phyloP scores from a whole-genome alignment of 176 grass and related monocot genomes.

The Miscanthus lutarioriparius region DNA sequence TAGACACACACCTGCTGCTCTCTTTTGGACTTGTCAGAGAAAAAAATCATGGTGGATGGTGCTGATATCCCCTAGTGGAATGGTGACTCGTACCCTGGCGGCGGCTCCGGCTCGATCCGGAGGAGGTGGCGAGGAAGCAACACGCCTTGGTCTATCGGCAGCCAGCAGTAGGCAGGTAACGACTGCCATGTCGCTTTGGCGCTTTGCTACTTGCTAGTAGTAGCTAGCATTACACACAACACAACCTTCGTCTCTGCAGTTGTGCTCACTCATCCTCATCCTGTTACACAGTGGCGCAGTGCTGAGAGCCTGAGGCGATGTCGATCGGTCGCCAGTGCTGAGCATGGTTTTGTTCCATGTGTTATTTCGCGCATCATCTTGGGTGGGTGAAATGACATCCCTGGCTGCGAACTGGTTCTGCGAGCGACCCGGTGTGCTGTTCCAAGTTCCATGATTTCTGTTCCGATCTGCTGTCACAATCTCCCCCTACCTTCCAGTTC shows the following conservation, averaged over 20 bases:
- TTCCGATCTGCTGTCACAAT: background rate
- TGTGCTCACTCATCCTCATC: conserved; percentile 8
- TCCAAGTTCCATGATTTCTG: background rate
- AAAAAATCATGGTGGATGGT: conserved; percentile 3
- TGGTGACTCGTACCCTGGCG: conserved; percentile 34
- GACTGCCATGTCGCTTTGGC: background rate
- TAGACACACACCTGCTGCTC: conserved; percentile 34
- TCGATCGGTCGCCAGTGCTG: background rate
- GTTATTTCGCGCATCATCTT: background rate
- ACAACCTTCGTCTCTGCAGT: conserved; percentile 2
- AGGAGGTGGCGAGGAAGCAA: conserved; percentile 17
- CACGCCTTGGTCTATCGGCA: background rate
- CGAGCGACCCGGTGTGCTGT: background rate
- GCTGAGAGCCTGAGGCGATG: too few relatives aligned
- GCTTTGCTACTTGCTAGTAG: conserved; percentile 14
- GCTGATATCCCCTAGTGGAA: conserved; percentile 38
- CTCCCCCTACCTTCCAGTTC: background rate
- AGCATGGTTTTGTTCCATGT: background rate
- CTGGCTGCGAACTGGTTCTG: conserved; percentile 4
- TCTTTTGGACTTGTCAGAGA: background rate
- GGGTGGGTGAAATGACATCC: background rate
- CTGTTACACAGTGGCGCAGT: background rate
- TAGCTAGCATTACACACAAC: background rate
- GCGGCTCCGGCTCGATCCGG: conserved; percentile 28
- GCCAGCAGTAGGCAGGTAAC: conserved; percentile 15